Percentiles rank a stretch among this genome's conserved stretches.
These are phyloP conservation scores for Schizosaccharomyces octosporus DNA, from an alignment of 805 yeast species.

Conservation along the genomic window DNA sequence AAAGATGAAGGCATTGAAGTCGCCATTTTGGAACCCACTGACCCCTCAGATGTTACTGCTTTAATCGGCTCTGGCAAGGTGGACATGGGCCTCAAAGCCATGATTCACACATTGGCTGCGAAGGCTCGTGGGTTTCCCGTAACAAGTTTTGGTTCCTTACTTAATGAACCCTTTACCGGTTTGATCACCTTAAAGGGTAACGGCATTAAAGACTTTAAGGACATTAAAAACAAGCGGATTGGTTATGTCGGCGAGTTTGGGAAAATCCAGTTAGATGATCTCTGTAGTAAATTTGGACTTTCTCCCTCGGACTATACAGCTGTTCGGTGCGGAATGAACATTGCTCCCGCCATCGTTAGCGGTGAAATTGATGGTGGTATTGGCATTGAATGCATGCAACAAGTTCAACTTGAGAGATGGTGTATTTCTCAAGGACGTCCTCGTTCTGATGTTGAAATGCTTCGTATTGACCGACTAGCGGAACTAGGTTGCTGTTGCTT, in stretches of 20 bases:
- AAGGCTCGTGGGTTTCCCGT: conserved; percentile 35
- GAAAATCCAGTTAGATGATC: conserved; percentile 31
- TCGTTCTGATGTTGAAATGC: conserved; percentile 26
- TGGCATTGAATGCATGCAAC: conserved; percentile 36
- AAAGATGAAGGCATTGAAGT: conserved; percentile 26
- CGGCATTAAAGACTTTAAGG: conserved; percentile 29
- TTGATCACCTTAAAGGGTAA: conserved; percentile 25
- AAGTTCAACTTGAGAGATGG: conserved; percentile 31
- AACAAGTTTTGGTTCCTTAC: conserved; percentile 28
- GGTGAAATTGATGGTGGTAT: conserved; percentile 34
- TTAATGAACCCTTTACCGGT: conserved; percentile 36
- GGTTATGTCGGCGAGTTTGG: conserved; percentile 39
- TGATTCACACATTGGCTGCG: conserved; percentile 36
- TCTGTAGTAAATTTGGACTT: conserved; percentile 32
- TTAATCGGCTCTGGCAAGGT: conserved; percentile 31
- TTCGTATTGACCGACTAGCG: conserved; percentile 30
- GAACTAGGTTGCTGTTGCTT: conserved; percentile 35
- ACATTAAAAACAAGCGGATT: conserved; percentile 27
- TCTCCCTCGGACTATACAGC: conserved; percentile 31
- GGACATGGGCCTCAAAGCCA: conserved; percentile 35
- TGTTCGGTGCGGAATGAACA: conserved; percentile 36
- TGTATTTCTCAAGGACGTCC: conserved; percentile 21
- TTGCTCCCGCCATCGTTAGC: conserved; percentile 29
- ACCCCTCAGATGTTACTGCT: conserved; percentile 34
- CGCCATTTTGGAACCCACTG: conserved; percentile 30